Evolutionary conservation across 768 basidiomycete species (phyloP), one percentile per base, ranked within the genome.

Genomic region (Trametes gibbosa): DNA sequence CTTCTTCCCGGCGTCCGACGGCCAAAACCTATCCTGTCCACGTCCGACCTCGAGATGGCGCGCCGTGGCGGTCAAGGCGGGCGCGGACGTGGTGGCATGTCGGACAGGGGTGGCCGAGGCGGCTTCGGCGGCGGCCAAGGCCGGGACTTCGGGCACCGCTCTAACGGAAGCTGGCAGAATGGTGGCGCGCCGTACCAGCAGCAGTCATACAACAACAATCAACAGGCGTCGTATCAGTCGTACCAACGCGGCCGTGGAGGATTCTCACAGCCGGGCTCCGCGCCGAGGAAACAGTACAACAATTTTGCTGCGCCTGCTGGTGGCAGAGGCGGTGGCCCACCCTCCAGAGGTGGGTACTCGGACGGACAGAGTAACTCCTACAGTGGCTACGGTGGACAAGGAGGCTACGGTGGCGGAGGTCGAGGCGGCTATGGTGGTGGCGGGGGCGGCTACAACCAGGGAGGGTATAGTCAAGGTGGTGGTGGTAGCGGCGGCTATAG

Each of bases 1-100:
- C 75, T 98, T 25, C 78, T 99, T 1, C 87, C 87, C 8, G 92
- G 91, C 1, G 84, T 83, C 27, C 82, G 75, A 63, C 81, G 79
- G 56, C 78, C 83, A 0, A 74, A 79, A 10, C 81, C 85, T 10
- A 73, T 85, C 1, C 78, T 99, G 39, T 83, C 81, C 12, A 71
- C 84, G 2, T 75, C 77, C 27, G 97, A 99, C 69, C 74, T 89
- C 52, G 92, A 94, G 63, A 74, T 75, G 24, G 81, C 85, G 0
- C 81, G 89, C 25, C 66, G 76, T 10, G 75, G 78, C 17, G 70
- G 74, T 32, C 62, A 72, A n/a, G 75, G 43, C 21, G 43, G 78
- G 12, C 71, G 76, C 21, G 68, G 73, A 3, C 63, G 68, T 1
- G 82, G 87, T 21, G 79, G 80, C 41, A 78, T 84, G 37, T 82